Evolutionary conservation across 2,329 filamentous ascomycete genomes (phyloP).

Genomic region (Alternaria triticimaculans): DNA sequence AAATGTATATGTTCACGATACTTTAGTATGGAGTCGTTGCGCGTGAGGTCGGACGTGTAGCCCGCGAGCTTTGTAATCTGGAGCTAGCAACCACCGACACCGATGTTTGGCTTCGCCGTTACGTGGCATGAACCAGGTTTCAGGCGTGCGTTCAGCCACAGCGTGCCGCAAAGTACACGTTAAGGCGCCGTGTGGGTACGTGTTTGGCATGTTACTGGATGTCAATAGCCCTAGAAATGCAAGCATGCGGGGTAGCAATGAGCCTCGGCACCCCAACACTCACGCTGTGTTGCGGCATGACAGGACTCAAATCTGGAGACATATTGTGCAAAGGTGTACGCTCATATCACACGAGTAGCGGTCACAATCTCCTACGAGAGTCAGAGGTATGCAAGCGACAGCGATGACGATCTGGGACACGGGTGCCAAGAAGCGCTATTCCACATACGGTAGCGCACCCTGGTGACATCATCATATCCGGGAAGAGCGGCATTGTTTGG

Average conservation of each 20-base stretch:
- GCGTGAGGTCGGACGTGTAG: background rate
- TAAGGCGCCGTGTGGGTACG: background rate
- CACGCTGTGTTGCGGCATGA: background rate
- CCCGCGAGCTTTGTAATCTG: background rate
- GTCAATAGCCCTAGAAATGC: background rate
- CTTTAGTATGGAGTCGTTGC: background rate
- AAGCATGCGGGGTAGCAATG: background rate
- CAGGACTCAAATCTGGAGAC: rapidly evolving
- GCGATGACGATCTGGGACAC: background rate
- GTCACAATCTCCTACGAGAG: rapidly evolving
- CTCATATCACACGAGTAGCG: background rate
- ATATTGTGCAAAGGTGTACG: background rate
- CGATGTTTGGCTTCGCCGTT: background rate
- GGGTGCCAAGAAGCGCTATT: background rate
- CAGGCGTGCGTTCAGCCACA: background rate
- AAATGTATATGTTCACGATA: background rate
- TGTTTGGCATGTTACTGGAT: background rate
- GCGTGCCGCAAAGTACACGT: background rate
- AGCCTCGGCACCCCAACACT: background rate
- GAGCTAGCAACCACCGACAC: background rate
- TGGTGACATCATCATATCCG: background rate
- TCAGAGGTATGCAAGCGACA: rapidly evolving
- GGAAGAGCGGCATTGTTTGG: background rate
- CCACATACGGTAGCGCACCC: background rate
- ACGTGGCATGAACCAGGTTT: background rate